phyloP scores from a whole-genome alignment of 2,329 filamentous ascomycete genomes.

The Albophoma yamanashiensis region DNA sequence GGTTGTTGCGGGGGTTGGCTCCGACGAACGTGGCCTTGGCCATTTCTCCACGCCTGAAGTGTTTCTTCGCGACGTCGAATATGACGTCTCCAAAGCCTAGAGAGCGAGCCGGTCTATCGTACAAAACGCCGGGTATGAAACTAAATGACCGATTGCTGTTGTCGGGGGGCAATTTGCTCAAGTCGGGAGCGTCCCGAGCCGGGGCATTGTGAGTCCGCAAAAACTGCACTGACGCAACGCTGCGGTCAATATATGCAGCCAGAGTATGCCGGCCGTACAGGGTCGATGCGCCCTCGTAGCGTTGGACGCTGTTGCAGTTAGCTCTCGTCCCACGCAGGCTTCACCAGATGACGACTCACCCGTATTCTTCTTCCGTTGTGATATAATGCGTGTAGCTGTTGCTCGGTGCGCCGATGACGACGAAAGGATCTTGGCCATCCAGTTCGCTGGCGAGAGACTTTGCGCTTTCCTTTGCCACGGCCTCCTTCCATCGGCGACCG shows the following conservation, averaged over 20 bases:
- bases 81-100: constrained; percentile 60
- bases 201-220: constrained; percentile 38
- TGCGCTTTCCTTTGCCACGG: constrained; percentile 44
- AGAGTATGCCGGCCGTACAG: constrained; percentile 77
- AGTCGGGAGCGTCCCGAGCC: constrained; percentile 13
- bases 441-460: constrained; percentile 28
- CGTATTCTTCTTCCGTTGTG: constrained; percentile 55
- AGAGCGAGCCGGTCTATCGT: constrained; percentile 55
- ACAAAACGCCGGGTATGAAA: constrained; percentile 71
- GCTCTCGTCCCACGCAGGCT: not conserved
- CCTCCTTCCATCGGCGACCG: constrained; percentile 72
- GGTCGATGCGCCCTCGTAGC: constrained; percentile 86
- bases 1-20: constrained; percentile 80
- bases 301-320: constrained; percentile 46
- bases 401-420: constrained; percentile 76
- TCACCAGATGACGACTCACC: constrained; percentile 13
- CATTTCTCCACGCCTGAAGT: constrained; percentile 45
- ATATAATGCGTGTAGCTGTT: constrained; percentile 83
- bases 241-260: constrained; percentile 78
- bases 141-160: constrained; percentile 64
- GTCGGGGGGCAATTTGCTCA: constrained; percentile 59
- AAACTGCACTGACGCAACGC: constrained; percentile 57
- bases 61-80: constrained; percentile 32
- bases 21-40: constrained; percentile 65
- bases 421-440: constrained; percentile 42